Conservation (phyloP, 2,329 filamentous ascomycete species). For the Colletotrichum sp. region DNA sequence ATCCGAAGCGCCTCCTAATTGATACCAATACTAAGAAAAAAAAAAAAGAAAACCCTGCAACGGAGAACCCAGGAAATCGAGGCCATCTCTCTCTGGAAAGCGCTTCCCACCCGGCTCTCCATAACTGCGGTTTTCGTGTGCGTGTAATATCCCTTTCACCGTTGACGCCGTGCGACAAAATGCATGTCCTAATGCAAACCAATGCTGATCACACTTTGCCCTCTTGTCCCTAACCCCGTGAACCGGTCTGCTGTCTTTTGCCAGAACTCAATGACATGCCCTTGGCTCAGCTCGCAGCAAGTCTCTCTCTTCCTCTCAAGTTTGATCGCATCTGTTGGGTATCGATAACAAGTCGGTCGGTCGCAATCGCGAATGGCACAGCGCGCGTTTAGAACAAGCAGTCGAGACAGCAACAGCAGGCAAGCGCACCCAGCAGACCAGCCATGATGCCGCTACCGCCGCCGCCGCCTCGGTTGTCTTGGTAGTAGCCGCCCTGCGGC, state of each 20-base stretch:
- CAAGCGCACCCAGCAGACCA: slow-evolving; percentile 54
- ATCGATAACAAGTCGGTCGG: neutral
- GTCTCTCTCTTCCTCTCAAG: neutral
- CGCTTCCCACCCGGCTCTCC: neutral
- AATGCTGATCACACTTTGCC: neutral
- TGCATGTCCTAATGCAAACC: neutral
- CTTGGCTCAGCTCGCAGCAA: neutral
- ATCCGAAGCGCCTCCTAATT: neutral
- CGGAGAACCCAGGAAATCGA: neutral
- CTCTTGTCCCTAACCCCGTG: neutral
- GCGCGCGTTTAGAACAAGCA: slow-evolving; percentile 52
- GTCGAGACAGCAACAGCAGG: slow-evolving; percentile 65
- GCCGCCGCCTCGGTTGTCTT: slow-evolving; percentile 32
- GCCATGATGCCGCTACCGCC: slow-evolving; percentile 41
- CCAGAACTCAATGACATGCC: neutral
- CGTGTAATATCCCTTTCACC: neutral
- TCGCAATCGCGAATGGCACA: slow-evolving; percentile 6
- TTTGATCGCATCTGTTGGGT: neutral
- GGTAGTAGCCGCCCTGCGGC: slow-evolving; percentile 31
- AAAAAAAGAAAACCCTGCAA: neutral
- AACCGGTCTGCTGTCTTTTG: neutral
- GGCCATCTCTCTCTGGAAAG: neutral
- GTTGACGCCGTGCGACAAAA: neutral
- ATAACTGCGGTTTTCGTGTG: neutral
- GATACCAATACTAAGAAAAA: neutral